Percentiles rank a stretch among this genome's conserved stretches.
Evolutionary conservation across 129 eudicot species (phyloP).

Genomic region (Calendula officinalis): DNA sequence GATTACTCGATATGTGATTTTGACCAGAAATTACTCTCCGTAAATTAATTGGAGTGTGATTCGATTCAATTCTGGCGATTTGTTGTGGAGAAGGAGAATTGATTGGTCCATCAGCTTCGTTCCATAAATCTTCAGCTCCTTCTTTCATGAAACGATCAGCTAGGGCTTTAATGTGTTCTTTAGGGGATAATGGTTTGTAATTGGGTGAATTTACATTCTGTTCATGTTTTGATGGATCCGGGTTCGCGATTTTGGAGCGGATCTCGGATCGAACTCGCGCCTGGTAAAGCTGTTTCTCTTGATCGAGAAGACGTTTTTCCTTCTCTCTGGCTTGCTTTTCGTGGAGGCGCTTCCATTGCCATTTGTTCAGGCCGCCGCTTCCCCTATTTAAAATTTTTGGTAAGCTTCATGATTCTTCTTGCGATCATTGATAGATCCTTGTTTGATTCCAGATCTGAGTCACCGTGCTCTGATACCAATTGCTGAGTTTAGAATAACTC

Average conservation of each 20-base stretch:
- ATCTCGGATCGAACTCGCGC: constrained; percentile 84
- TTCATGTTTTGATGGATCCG: constrained; percentile 1
- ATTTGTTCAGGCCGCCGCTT: constrained; percentile 90
- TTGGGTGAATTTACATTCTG: constrained; percentile 19
- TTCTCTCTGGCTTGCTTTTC: constrained; percentile 90
- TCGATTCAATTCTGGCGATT: constrained; percentile 19
- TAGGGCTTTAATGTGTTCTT: constrained; percentile 67
- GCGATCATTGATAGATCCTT: too few species aligned
- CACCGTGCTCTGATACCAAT: too few species aligned
- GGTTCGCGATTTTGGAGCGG: constrained; percentile 49
- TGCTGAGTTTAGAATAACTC: too few species aligned
- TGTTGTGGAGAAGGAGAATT: constrained; percentile 21
- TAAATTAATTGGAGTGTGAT: constrained; percentile 36
- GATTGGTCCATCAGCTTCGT: constrained; percentile 73
- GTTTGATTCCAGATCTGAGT: too few species aligned
- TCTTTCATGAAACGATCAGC: constrained; percentile 89
- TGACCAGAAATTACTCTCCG: constrained; percentile 32
- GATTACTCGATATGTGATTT: neutral
- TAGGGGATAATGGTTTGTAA: constrained; percentile 56
- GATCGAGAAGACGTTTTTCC: constrained; percentile 78
- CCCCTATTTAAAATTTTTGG: too few species aligned
- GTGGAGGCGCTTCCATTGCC: constrained; percentile 98
- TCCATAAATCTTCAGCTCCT: constrained; percentile 98
- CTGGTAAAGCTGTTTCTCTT: constrained; percentile 81
- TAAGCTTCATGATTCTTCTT: too few species aligned